Evolutionary conservation across 2,329 filamentous ascomycete species (phyloP).

Genomic region (Neofusicoccum laricinum): DNA sequence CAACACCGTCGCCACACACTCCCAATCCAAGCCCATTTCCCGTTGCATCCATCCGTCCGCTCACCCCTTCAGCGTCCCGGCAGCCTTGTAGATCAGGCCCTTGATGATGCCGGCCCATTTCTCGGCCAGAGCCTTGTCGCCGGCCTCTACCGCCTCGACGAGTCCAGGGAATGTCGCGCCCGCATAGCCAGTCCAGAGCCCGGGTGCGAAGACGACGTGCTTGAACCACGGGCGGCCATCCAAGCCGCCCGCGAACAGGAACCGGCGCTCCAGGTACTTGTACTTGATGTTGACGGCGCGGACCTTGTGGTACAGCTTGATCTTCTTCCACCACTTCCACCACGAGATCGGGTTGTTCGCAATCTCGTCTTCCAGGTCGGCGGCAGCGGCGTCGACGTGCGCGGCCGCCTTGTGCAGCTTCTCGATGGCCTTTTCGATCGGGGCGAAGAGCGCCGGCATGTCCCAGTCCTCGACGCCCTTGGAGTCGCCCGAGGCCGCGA

Average conservation of each 20-base stretch:
- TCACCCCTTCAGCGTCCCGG: conserved; percentile 28
- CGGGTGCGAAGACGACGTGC: conserved; percentile 89
- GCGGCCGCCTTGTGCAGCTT: conserved; percentile 48
- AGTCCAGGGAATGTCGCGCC: conserved; percentile 67
- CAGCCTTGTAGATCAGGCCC: conserved; percentile 33
- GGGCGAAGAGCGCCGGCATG: conserved; percentile 37
- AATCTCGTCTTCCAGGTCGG: conserved; percentile 47
- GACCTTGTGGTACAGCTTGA: conserved; percentile 63
- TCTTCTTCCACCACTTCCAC: conserved; percentile 72
- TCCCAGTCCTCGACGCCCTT: conserved; percentile 21
- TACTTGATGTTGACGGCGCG: conserved; percentile 73
- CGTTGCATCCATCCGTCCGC: not conserved
- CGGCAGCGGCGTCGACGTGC: conserved; percentile 52
- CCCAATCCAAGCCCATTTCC: not conserved
- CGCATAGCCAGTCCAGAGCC: conserved; percentile 86
- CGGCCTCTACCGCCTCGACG: conserved; percentile 59
- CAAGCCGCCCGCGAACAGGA: conserved; percentile 71
- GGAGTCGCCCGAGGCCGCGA: conserved; percentile 10
- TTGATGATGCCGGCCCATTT: conserved; percentile 45
- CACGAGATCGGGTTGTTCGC: conserved; percentile 60
- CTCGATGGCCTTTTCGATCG: conserved; percentile 49
- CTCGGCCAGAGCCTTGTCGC: conserved; percentile 35
- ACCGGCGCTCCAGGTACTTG: conserved; percentile 78
- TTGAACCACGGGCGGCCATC: conserved; percentile 88
- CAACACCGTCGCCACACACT: no score